A percentile compares a stretch with the other conserved stretches of the same genome.
Evolutionary conservation across 2,329 filamentous ascomycete genomes (phyloP).

Genomic region (Botryotinia calthae): DNA sequence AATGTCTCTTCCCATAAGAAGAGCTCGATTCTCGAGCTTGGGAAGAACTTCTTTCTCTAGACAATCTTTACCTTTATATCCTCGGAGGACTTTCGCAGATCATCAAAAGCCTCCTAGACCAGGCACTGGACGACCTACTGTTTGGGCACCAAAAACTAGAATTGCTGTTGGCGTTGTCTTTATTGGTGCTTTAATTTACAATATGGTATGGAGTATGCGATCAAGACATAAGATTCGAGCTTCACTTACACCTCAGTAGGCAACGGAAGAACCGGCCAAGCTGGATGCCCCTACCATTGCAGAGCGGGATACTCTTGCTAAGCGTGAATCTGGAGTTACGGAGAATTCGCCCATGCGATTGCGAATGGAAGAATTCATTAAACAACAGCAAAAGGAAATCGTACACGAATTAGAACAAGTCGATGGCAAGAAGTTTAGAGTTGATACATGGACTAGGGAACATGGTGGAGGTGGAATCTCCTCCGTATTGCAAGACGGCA

Average conservation of each 20-base stretch:
- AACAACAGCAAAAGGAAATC: constrained; percentile 86
- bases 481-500: constrained; percentile 91
- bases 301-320: constrained; percentile 77
- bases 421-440: constrained; percentile 77
- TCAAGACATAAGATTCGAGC: constrained; percentile 19
- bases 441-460: constrained; percentile 83
- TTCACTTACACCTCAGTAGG: constrained; percentile 32
- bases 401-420: constrained; percentile 78
- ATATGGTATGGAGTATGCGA: constrained; percentile 43
- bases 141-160: constrained; percentile 47
- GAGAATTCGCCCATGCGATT: constrained; percentile 89
- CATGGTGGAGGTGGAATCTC: constrained; percentile 91
- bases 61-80: constrained; percentile 18
- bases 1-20: constrained; percentile 30
- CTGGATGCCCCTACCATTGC: constrained; percentile 71
- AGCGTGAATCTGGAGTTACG: constrained; percentile 72
- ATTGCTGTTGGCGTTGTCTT: constrained; percentile 49
- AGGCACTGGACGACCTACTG: constrained; percentile 25
- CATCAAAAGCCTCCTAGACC: constrained; percentile 26
- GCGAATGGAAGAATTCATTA: constrained; percentile 96
- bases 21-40: constrained; percentile 21
- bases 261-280: constrained; percentile 39
- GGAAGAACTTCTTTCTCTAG: constrained; percentile 11
- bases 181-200: constrained; percentile 49
- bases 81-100: constrained; percentile 31